These are phyloP conservation scores for Kalaharituber pfeilii DNA, from an alignment of 2,329 filamentous ascomycete genomes.

Conservation along the genomic window DNA sequence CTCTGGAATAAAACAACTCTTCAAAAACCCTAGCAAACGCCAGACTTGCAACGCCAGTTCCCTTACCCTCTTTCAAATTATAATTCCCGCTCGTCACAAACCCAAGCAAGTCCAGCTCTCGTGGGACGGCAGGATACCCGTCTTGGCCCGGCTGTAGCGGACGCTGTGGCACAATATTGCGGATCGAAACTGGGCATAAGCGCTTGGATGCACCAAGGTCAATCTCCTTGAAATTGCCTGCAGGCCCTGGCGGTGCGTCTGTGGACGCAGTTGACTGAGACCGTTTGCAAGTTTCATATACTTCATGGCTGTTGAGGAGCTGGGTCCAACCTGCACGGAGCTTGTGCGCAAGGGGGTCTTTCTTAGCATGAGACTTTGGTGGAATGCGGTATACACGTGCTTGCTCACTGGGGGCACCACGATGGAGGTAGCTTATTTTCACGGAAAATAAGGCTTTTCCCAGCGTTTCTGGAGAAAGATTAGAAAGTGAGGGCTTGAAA, in stretches of 20 bases:
- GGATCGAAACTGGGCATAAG: constrained; percentile 28
- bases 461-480: constrained; percentile 21
- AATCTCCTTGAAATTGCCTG: too few species aligned
- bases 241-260: constrained; percentile 18
- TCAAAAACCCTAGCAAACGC: constrained; percentile 40
- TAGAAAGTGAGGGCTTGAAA: constrained; percentile 26
- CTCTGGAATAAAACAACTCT: constrained; percentile 19
- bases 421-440: constrained; percentile 46
- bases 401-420: constrained; percentile 52
- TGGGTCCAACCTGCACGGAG: background rate
- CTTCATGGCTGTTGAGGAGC: constrained; percentile 21
- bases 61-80: constrained; percentile 57
- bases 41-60: constrained; percentile 57
- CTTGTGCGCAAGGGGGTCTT: background rate
- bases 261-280: background rate
- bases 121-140: constrained; percentile 50
- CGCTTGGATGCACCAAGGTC: constrained; percentile 32
- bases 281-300: constrained; percentile 23
- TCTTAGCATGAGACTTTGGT: constrained; percentile 17
- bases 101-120: constrained; percentile 59
- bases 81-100: constrained; percentile 81
- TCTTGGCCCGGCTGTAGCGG: constrained; percentile 27
- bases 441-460: constrained; percentile 38
- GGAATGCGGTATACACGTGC: constrained; percentile 80
- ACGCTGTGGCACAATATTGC: constrained; percentile 21